Evolutionary conservation across 1,284 basidiomycete species (phyloP), one percentile per base, ranked within the genome.

Genomic region (Cryptococcus deneoformans): DNA sequence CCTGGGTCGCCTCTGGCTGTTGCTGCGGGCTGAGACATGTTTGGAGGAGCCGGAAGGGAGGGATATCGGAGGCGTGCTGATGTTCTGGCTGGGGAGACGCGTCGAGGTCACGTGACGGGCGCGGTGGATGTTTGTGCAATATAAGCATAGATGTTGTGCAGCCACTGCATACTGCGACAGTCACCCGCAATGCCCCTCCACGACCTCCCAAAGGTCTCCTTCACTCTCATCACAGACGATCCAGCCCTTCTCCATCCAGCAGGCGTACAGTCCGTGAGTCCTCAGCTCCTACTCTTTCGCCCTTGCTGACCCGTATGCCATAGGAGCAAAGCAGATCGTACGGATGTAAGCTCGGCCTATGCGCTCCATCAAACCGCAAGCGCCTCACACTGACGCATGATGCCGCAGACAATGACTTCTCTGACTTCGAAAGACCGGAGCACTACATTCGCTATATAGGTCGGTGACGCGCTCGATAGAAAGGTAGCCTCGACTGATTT

Each of bases 381-480:
- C 43, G 37, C n/a, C 34, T 20, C 11, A 34, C 12, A 52, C 53
- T 54, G 35, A 56, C 16, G 52, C 45, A 35, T 39, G 5, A 49
- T 24, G 38, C 29, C 11, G 5, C 61, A 91, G 90, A 87, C 78
- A 92, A 92, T 70, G 87, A 92, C 68, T 85, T 85, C 67, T 84
- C 85, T 20, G 84, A 87, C 46, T 92, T 89, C 72, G 80, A 80
- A 61, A 80, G 86, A 63, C 90, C 91, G 6, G 88, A 90, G 53
- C 85, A 91, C 69, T 95, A 96, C 73, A 89, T 95, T 71, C 87
- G 91, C 48, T 86, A 94, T 74, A 89, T 95, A 65, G 90, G 90
- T 91, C 67, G 49, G 83, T 72, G 29, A 5, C 29, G 29, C 29
- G 29, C 29, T 29, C 29, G 29, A 29, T 29, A 29, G 29, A 29